phyloP scores from a whole-genome alignment of 495 filamentous ascomycete species.

The Aspergillus saccharolyticus region DNA sequence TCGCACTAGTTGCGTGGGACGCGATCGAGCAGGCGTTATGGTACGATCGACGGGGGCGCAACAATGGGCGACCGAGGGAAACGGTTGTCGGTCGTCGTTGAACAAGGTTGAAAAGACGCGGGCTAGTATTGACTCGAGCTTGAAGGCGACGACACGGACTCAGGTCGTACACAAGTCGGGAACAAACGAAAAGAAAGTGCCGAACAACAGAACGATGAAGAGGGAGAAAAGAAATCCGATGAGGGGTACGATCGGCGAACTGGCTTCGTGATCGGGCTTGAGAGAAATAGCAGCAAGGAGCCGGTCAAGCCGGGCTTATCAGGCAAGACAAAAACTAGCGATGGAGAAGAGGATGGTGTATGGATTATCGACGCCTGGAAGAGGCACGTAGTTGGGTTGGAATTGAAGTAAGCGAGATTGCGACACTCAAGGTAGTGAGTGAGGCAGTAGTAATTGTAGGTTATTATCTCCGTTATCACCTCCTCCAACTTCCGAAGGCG shows the following conservation, averaged over 20 bases:
- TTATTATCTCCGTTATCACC: slow-evolving; percentile 15
- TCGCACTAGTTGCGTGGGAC: background rate
- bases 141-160: background rate
- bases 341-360: background rate
- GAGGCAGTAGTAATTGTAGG: slow-evolving; percentile 6
- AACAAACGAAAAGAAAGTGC: background rate
- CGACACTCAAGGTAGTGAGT: background rate
- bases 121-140: background rate
- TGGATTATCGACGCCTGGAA: background rate
- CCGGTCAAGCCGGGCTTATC: background rate
- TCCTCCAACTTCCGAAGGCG: too few species aligned
- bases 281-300: background rate
- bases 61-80: background rate
- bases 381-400: background rate
- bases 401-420: background rate
- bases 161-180: background rate
- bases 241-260: background rate
- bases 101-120: background rate
- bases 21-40: background rate
- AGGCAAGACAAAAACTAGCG: background rate
- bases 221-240: background rate
- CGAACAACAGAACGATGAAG: background rate
- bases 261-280: background rate
- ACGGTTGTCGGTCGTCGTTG: background rate
- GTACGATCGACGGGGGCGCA: background rate